Evolutionary conservation across 225 moss, liverwort and hornwort genomes (phyloP).

Genomic region (Ulota crispa): DNA sequence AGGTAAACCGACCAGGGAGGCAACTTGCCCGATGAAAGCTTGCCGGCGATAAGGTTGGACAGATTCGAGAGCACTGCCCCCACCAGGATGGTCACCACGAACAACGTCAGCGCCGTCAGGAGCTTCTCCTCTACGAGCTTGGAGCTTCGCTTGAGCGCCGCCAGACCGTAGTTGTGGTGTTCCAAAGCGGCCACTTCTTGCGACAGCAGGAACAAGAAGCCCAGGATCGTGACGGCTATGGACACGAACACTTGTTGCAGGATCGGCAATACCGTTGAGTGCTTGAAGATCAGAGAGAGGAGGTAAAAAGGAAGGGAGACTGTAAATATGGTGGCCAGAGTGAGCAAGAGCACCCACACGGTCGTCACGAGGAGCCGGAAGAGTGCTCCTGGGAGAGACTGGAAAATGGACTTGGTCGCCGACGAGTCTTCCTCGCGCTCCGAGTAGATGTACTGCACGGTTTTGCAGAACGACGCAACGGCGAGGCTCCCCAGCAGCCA

Average conservation of each 20-base stretch:
- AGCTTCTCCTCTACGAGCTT: slow-evolving; percentile 42
- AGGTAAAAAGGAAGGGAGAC: slow-evolving; percentile 24
- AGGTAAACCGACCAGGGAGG: slow-evolving; percentile 28
- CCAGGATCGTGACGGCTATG: slow-evolving; percentile 9
- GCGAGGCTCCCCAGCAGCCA: slow-evolving; percentile 40
- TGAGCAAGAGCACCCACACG: slow-evolving; percentile 23
- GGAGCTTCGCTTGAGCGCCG: slow-evolving; percentile 41
- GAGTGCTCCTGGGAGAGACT: slow-evolving; percentile 29
- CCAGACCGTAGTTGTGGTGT: slow-evolving; percentile 29
- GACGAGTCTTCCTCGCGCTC: slow-evolving; percentile 25
- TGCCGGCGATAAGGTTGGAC: not conserved
- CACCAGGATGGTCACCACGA: not conserved
- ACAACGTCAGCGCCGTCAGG: slow-evolving; percentile 1
- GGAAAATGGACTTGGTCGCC: slow-evolving; percentile 24
- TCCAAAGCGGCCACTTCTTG: slow-evolving; percentile 42
- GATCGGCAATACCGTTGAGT: not conserved
- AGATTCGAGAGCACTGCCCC: not conserved
- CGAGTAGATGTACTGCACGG: slow-evolving; percentile 33
- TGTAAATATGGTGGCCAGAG: not conserved
- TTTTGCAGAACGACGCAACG: slow-evolving; percentile 27
- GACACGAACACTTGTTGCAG: not conserved
- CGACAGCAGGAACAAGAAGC: slow-evolving; percentile 33
- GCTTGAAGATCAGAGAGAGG: not conserved
- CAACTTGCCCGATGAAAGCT: slow-evolving; percentile 5
- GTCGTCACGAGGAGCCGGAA: slow-evolving; percentile 27